A percentile compares a stretch with the other conserved stretches of the same genome.
phyloP scores from a whole-genome alignment of 345 rosid species.

The Lepidium aucheri region DNA sequence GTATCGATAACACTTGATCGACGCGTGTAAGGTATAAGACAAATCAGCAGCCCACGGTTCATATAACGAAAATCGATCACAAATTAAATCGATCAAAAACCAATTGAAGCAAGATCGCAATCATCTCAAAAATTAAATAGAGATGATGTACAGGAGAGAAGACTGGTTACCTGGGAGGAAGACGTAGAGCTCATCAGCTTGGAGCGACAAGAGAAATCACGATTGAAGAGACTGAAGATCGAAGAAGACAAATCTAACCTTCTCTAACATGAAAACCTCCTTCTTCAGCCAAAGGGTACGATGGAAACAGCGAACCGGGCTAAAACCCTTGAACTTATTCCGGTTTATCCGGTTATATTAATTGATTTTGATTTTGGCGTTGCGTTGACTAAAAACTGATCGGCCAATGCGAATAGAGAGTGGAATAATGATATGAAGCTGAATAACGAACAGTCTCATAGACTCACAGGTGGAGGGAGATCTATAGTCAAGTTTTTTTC shows the following conservation, averaged over 20 bases:
- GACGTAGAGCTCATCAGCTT: conserved; percentile 17
- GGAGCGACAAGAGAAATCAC: not conserved
- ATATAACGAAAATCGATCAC: too few relatives aligned
- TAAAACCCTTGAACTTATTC: not conserved
- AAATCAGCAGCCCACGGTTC: not conserved
- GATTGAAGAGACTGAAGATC: not conserved
- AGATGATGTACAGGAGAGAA: not conserved
- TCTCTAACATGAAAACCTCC: not conserved
- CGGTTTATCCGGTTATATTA: not conserved
- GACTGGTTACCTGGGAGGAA: conserved; percentile 6
- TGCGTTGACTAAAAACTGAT: conserved; percentile 12
- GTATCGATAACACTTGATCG: not conserved
- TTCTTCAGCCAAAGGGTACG: not conserved
- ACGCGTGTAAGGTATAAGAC: not conserved
- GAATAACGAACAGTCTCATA: not conserved
- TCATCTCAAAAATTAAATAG: not conserved
- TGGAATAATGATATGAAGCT: not conserved
- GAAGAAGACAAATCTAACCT: not conserved
- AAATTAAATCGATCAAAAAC: not conserved
- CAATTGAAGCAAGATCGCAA: not conserved
- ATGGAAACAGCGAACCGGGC: not conserved
- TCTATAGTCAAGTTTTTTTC: conserved; percentile 1
- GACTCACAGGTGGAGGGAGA: not conserved
- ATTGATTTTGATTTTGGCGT: not conserved
- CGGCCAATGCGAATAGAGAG: not conserved